These are phyloP conservation scores for Cadophora luteo-olivacea DNA, from an alignment of 2,329 filamentous ascomycete genomes.

Conservation along the genomic window DNA sequence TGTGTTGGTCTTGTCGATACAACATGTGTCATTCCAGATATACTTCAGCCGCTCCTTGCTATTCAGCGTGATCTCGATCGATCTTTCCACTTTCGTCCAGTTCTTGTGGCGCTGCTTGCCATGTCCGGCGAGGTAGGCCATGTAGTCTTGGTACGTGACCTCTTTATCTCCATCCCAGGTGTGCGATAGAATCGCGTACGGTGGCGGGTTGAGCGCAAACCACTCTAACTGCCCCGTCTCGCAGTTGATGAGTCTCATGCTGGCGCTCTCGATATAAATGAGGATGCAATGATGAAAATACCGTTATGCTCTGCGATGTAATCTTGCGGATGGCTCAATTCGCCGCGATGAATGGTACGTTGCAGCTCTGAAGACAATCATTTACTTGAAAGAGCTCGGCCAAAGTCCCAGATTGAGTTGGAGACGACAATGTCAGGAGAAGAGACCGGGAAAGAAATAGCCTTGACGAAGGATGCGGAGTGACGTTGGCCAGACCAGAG, in stretches of 20 bases:
- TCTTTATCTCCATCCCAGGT: constrained; percentile 41
- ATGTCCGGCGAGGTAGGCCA: background rate
- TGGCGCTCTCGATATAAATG: background rate
- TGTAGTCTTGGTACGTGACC: constrained; percentile 37
- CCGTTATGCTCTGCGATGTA: background rate
- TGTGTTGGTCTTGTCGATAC: constrained; percentile 28
- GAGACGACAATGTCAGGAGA: too few relatives aligned
- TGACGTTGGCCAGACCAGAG: too few relatives aligned
- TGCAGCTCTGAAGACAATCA: too few relatives aligned
- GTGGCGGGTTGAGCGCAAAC: background rate
- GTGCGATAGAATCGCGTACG: constrained; percentile 45
- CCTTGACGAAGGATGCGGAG: too few relatives aligned
- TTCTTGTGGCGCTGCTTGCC: background rate
- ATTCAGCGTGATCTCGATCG: background rate
- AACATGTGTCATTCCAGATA: constrained; percentile 28
- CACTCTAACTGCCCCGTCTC: background rate
- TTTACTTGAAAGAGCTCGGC: too few relatives aligned
- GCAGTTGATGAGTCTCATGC: background rate
- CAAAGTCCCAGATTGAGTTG: too few relatives aligned
- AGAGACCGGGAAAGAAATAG: too few relatives aligned
- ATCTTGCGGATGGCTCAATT: background rate
- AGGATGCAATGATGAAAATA: background rate
- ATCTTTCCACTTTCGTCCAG: background rate
- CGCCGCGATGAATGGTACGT: too few relatives aligned
- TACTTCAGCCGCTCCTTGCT: constrained; percentile 19